Base-by-base conservation (phyloP, 2,329 filamentous ascomycete genomes). In the Paecilomyces niveus region DNA sequence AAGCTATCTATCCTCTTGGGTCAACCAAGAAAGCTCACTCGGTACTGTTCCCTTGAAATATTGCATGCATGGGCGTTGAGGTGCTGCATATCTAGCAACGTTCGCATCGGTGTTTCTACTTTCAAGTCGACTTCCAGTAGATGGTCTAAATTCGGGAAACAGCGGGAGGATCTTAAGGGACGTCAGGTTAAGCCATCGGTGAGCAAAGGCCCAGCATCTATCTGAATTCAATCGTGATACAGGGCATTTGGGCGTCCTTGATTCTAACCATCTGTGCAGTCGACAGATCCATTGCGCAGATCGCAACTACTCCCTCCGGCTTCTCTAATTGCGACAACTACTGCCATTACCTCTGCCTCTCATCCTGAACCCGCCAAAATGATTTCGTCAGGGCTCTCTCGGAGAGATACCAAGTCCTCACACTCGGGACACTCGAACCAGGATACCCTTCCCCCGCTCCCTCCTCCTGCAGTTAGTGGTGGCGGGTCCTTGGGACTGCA, bases 401-500 rank as follows among this genome's bases (percentile, higher is more conserved):
- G 72, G 59, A 65, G 71, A 57, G 72, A 74, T 57, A 73, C 71
- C 8, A 74, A 73, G 61, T 72, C 56, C 21, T 54, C 72, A 15
- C 59, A 61, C 22, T 62, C 64, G 35, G 69, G 68, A 32, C 63
- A 70, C 63, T 61, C 65, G 5, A 63, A 57, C 21, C 59, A 60
- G 55, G 63, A 64, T 50, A 59, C 62, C 54, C 35, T 55, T n/a
- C 56, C 63, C 21, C 59, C 62, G 29, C 64, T 71, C 26, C 70
- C 72, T 51, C 68, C 73, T 15, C 65, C 67, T n/a, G 58, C 71
- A 21, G 64, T 67, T 4, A 68, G 69, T 54, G 69, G 68, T 29
- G 69, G 64, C 50, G 73, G 67, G 58, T 68, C 66, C 59, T 71
- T 70, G 62, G 77, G 71, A 9, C 74, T 73, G 24, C 76, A 80